These are phyloP conservation scores for Cercospora sp. DNA, from an alignment of 2,329 filamentous ascomycete species.

Conservation along the genomic window DNA sequence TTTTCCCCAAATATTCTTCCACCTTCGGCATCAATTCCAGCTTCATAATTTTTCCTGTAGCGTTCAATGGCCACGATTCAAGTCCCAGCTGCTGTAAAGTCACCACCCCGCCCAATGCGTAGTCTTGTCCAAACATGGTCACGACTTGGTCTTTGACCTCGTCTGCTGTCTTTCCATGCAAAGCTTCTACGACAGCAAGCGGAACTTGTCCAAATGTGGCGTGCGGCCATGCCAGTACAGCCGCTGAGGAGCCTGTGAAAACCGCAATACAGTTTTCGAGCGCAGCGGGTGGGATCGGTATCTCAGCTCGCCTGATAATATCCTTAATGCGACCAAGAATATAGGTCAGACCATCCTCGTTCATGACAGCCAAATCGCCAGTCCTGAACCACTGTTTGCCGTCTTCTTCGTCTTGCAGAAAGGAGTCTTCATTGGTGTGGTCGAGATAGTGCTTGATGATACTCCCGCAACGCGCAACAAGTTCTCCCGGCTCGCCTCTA, in stretches of 20 bases:
- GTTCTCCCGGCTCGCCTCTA: constrained; percentile 25
- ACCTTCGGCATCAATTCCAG: constrained; percentile 18
- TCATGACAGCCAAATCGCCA: constrained; percentile 32
- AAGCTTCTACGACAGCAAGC: constrained; percentile 24
- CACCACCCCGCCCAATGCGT: constrained; percentile 25
- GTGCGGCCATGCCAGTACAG: constrained; percentile 26
- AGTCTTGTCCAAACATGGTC: constrained; percentile 28
- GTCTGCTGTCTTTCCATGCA: constrained; percentile 23
- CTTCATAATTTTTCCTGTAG: constrained; percentile 34
- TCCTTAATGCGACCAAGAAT: constrained; percentile 33
- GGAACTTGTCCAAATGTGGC: constrained; percentile 26
- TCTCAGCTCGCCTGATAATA: constrained; percentile 29
- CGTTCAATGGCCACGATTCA: constrained; percentile 29
- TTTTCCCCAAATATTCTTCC: not conserved
- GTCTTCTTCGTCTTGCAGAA: constrained; percentile 22
- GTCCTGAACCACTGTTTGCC: constrained; percentile 31
- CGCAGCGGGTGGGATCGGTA: constrained; percentile 29
- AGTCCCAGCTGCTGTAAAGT: constrained; percentile 27
- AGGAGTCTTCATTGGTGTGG: constrained; percentile 21
- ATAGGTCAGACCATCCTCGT: constrained; percentile 25
- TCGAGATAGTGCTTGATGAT: constrained; percentile 29
- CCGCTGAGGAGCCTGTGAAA: constrained; percentile 22
- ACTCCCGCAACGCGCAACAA: constrained; percentile 17
- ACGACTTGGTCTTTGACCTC: constrained; percentile 27
- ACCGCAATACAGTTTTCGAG: constrained; percentile 30